A percentile compares a stretch with the other conserved stretches of the same genome.
phyloP scores from a whole-genome alignment of 345 rosid species.

The Gossypium mustelinum region DNA sequence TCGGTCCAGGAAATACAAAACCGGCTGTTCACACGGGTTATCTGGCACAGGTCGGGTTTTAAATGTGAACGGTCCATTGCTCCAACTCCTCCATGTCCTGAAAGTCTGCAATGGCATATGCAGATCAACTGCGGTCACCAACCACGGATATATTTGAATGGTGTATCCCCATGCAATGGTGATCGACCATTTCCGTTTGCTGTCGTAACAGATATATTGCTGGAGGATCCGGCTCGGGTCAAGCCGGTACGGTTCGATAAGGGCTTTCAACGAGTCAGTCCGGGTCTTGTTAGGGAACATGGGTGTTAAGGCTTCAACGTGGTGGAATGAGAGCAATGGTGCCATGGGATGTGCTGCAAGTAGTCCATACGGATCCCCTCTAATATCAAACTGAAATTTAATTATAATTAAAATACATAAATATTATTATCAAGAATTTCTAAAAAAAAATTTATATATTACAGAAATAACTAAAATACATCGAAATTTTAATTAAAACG shows the following conservation, averaged over 20 bases:
- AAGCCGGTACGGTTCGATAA: slow-evolving; percentile 37
- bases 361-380: slow-evolving; percentile 64
- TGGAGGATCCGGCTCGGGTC: slow-evolving; percentile 74
- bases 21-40: slow-evolving; percentile 51
- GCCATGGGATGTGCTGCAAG: slow-evolving; percentile 76
- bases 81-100: slow-evolving; percentile 63
- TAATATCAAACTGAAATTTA: slow-evolving; percentile 57
- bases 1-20: slow-evolving; percentile 50
- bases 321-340: slow-evolving; percentile 76
- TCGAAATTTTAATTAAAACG: too few relatives aligned
- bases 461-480: too few relatives aligned
- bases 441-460: too few relatives aligned
- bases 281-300: slow-evolving; percentile 52
- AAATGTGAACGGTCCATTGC: slow-evolving; percentile 68
- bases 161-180: slow-evolving; percentile 90
- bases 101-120: slow-evolving; percentile 63
- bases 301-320: slow-evolving; percentile 50
- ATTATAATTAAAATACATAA: too few relatives aligned
- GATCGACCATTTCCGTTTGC: slow-evolving; percentile 55
- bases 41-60: slow-evolving; percentile 45
- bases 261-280: slow-evolving; percentile 41
- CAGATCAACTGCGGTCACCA: slow-evolving; percentile 38
- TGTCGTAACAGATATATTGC: slow-evolving; percentile 56
- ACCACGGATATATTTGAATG: slow-evolving; percentile 51
- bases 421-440: too few relatives aligned